These are phyloP conservation scores for Coprinellus aureogranulatus DNA, from an alignment of 768 basidiomycete genomes.

Conservation along the genomic window DNA sequence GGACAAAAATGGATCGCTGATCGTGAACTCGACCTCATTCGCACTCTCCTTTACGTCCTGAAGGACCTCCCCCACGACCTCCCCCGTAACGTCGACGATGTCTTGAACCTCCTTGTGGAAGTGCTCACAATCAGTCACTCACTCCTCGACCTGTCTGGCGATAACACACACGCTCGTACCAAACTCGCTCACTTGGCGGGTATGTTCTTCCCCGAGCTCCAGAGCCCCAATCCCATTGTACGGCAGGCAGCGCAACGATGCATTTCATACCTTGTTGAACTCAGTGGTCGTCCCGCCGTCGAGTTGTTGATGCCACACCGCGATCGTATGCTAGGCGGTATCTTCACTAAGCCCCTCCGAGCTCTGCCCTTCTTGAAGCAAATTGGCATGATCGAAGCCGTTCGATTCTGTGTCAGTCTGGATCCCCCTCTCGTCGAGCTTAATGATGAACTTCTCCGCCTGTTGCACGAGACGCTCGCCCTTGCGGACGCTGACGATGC, in stretches of 20 bases:
- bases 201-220: constrained; percentile 84
- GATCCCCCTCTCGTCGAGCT: constrained; percentile 88
- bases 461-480: constrained; percentile 90
- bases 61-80: constrained; percentile 93
- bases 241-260: constrained; percentile 81
- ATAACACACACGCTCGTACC: constrained; percentile 40
- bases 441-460: constrained; percentile 87
- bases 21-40: constrained; percentile 85
- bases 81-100: constrained; percentile 75
- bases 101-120: constrained; percentile 59
- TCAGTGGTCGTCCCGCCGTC: constrained; percentile 66
- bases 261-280: constrained; percentile 72
- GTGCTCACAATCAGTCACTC: constrained; percentile 63
- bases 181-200: constrained; percentile 71
- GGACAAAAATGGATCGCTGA: constrained; percentile 79
- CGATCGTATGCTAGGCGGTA: constrained; percentile 82
- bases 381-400: constrained; percentile 96
- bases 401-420: constrained; percentile 88
- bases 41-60: constrained; percentile 85
- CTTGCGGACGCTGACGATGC: constrained; percentile 93
- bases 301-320: constrained; percentile 84
- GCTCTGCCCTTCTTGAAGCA: constrained; percentile 94
- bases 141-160: constrained; percentile 47
- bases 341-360: constrained; percentile 94
- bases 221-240: constrained; percentile 81